Base-by-base conservation (phyloP, 202 grass and related monocot species). In the Zoysia matrella region DNA sequence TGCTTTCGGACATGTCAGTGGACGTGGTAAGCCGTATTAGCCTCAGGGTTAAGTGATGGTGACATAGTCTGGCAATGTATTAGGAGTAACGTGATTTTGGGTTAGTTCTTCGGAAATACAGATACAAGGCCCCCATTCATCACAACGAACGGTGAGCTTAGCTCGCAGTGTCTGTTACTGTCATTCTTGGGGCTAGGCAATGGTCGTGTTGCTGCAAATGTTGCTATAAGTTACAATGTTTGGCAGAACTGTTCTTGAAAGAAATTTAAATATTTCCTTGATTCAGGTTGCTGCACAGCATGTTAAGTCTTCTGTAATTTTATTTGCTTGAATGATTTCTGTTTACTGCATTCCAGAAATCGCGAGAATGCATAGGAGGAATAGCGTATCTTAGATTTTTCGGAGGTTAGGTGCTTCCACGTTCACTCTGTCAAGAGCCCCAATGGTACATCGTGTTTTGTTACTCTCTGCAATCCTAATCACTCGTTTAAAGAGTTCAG, bases 1-100 rank as follows among this genome's bases (percentile, higher is more conserved):
- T 98, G 76, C 89, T 98, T 36, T 91, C 90, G 30, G 95, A 98
- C 77, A 98, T 98, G 92, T 84, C 87, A 55, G 95, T 98, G 52
- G 89, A 95, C 88, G 90, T 98, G 90, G 92, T 95, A 75, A 82
- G 90, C 64, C 1, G 52, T 8, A 44, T 53, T 61, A 36, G 30
- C 30, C 30, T 39, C 22, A 40, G 7, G n/a, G 45, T 61, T 39
- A 18, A 18, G 11, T 50, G 50, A 16, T 6, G 46, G 54, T 68
- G 41, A 47, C 42, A 55, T 60, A 5, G 30, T 46, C 8, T 50
- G 46, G 30, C 30, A 36, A 36, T 36, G 30, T 36, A 36, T 36
- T 36, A 8, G 14, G 14, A 30, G 39, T 11, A 43, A 6, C 10
- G 41, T 42, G 10, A 42, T 40, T 8, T 79, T 79, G 43, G 22